Conservation (phyloP, 1,284 basidiomycete species). For the Cryptococcus sp. region DNA sequence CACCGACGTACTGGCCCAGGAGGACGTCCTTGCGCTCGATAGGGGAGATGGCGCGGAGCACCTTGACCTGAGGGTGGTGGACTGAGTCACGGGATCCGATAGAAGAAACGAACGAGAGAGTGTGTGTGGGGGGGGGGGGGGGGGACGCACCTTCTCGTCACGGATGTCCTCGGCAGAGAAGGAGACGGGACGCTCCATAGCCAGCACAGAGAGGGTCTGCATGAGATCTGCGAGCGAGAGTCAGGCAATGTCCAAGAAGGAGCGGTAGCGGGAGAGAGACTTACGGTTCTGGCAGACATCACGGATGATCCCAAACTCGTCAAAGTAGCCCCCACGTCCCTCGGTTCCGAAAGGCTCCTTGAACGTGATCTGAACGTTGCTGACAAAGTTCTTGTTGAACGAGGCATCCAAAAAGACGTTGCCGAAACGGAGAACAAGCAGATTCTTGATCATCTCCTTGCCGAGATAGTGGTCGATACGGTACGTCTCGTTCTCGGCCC, state of each 20-base stretch:
- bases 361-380: conserved; percentile 96
- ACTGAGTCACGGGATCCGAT: background rate
- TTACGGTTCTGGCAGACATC: conserved; percentile 94
- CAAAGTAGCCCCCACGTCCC: conserved; percentile 95
- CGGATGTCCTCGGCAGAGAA: conserved; percentile 94
- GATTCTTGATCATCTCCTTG: conserved; percentile 98
- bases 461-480: conserved; percentile 97
- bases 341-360: conserved; percentile 98
- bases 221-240: conserved; percentile 64
- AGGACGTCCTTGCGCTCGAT: conserved; percentile 73
- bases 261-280: conserved; percentile 42
- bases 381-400: conserved; percentile 92
- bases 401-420: conserved; percentile 80
- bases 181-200: conserved; percentile 97
- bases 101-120: conserved; percentile 8
- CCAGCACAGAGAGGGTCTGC: conserved; percentile 85
- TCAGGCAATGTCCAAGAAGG: conserved; percentile 2
- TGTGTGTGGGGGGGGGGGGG: background rate
- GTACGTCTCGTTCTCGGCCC: conserved; percentile 94
- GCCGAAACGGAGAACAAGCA: conserved; percentile 88
- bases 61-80: conserved; percentile 69
- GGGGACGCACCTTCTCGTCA: conserved; percentile 76
- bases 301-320: conserved; percentile 96
- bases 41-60: conserved; percentile 80
- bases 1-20: conserved; percentile 84